Evolutionary conservation across 495 filamentous ascomycete species (phyloP).

Genomic region (Aspergillus bertholletiae): DNA sequence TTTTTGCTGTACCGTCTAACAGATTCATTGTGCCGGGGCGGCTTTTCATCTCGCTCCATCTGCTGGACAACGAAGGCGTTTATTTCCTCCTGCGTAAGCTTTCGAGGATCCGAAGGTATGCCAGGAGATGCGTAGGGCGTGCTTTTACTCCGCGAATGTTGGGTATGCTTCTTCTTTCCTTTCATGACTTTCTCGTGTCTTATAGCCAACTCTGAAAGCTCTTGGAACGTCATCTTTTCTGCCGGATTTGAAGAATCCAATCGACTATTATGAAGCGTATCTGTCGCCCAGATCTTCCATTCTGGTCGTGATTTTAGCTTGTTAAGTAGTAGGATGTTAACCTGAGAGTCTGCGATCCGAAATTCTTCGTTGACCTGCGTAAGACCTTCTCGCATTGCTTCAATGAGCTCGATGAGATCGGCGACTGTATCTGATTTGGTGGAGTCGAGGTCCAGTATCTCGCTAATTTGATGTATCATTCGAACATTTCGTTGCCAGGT

Average conservation of each 20-base stretch:
- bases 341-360: slow-evolving; percentile 24
- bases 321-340: slow-evolving; percentile 26
- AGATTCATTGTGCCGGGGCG: slow-evolving; percentile 2
- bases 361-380: slow-evolving; percentile 24
- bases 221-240: slow-evolving; percentile 20
- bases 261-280: slow-evolving; percentile 24
- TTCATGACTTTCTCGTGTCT: slow-evolving; percentile 17
- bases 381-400: slow-evolving; percentile 28
- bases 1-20: slow-evolving; percentile 18
- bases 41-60: slow-evolving; percentile 15
- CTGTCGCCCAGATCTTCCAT: slow-evolving; percentile 26
- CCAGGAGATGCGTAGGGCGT: not conserved
- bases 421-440: slow-evolving; percentile 19
- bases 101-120: not conserved
- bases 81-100: slow-evolving; percentile 22
- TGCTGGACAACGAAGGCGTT: slow-evolving; percentile 25
- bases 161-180: not conserved
- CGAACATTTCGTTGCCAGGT: slow-evolving; percentile 26
- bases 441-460: slow-evolving; percentile 29
- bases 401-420: slow-evolving; percentile 27
- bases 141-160: not conserved
- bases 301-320: slow-evolving; percentile 25
- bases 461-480: slow-evolving; percentile 28
- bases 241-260: slow-evolving; percentile 16
- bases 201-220: slow-evolving; percentile 21